Conservation (phyloP, 2,329 filamentous ascomycete species). For the Stemphylium vesicarium region DNA sequence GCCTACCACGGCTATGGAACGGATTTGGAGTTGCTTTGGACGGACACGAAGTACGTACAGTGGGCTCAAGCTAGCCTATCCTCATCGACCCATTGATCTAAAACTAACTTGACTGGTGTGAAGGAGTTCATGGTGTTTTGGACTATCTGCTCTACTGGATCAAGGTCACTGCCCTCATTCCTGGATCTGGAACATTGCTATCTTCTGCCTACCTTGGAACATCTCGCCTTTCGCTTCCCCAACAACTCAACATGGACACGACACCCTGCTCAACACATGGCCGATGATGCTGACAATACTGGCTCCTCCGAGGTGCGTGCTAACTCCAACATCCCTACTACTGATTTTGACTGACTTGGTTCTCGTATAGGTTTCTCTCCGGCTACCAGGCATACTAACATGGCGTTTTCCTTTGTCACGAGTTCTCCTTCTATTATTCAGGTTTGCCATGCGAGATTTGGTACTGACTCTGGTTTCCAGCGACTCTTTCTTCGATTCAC, state of each 20-base stretch:
- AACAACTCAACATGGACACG: not conserved
- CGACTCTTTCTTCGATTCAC: slow-evolving; percentile 49
- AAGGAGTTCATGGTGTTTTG: slow-evolving; percentile 27
- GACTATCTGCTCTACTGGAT: slow-evolving; percentile 21
- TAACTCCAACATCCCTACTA: not conserved
- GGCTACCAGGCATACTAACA: slow-evolving; percentile 40
- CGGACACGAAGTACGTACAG: slow-evolving; percentile 44
- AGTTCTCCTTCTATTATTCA: slow-evolving; percentile 19
- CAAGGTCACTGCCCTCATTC: slow-evolving; percentile 3
- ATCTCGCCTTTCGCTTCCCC: too few relatives aligned
- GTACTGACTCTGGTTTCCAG: slow-evolving; percentile 48
- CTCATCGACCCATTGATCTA: slow-evolving; percentile 33
- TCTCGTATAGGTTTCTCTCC: slow-evolving; percentile 13
- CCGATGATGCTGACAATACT: not conserved
- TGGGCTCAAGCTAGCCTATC: slow-evolving; percentile 36
- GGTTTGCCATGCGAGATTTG: slow-evolving; percentile 28
- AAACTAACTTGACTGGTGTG: slow-evolving; percentile 43
- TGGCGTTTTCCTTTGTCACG: slow-evolving; percentile 43
- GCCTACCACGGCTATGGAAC: slow-evolving; percentile 10
- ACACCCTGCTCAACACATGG: not conserved
- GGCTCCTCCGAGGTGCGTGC: slow-evolving; percentile 27
- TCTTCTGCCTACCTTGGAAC: not conserved
- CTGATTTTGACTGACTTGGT: slow-evolving; percentile 18
- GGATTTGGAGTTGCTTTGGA: slow-evolving; percentile 27
- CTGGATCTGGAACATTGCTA: slow-evolving; percentile 3